Conservation (phyloP, 1,284 basidiomycete species). For the Malassezia vespertilionis region DNA sequence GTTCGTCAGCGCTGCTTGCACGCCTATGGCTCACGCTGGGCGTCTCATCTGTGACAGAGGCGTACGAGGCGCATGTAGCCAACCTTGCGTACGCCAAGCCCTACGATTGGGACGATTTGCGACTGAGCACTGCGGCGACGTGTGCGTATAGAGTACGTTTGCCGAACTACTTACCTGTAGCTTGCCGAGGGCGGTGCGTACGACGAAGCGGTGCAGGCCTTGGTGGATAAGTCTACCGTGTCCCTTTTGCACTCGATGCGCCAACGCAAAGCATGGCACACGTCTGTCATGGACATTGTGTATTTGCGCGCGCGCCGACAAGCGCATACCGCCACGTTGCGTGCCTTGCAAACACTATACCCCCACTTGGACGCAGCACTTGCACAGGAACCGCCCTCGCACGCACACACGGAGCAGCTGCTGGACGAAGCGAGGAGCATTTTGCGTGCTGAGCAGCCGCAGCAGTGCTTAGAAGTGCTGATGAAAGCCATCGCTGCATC, state of each 20-base stretch:
- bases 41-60: slow-evolving; percentile 3
- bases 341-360: neutral
- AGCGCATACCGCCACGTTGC: slow-evolving; percentile 4
- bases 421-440: slow-evolving; percentile 5
- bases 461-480: slow-evolving; percentile 5
- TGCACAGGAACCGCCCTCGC: neutral
- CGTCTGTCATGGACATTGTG: slow-evolving; percentile 7
- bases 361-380: slow-evolving; percentile 1
- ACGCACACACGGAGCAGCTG: neutral
- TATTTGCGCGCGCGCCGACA: slow-evolving; percentile 9
- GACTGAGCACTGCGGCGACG: slow-evolving; percentile 6
- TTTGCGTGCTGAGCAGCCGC: slow-evolving; percentile 6
- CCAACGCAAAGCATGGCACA: slow-evolving; percentile 3
- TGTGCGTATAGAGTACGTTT: neutral
- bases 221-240: neutral
- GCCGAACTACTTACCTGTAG: no score
- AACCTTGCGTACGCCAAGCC: neutral
- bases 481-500: slow-evolving; percentile 5
- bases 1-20: slow-evolving; percentile 13
- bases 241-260: neutral
- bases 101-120: neutral
- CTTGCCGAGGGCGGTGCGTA: slow-evolving; percentile 9
- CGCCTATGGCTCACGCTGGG: slow-evolving; percentile 14
- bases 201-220: neutral
- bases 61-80: slow-evolving; percentile 8